Conservation (phyloP, 108 stramenopile species). For the Pseudonitzschia multiseries region DNA sequence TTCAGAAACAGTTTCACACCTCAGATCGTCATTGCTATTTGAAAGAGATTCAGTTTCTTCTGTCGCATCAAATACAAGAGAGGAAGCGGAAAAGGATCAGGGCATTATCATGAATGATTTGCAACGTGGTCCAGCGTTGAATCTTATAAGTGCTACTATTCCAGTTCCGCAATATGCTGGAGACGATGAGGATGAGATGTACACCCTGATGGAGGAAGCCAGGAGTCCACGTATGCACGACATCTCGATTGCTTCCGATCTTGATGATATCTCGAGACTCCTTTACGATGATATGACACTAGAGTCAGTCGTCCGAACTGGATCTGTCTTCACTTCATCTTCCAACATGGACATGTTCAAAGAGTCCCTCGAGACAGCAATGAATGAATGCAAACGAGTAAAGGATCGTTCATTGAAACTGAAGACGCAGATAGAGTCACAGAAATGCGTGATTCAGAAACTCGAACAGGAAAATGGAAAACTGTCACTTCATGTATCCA, state of each 20-base stretch:
- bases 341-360: conserved; percentile 17
- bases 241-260: conserved; percentile 14
- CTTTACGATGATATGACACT: conserved; percentile 29
- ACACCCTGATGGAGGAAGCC: conserved; percentile 30
- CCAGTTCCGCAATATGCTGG: not conserved
- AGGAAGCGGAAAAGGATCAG: not conserved
- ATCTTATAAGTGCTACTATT: not conserved
- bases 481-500: conserved; percentile 11
- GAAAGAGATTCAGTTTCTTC: conserved; percentile 32
- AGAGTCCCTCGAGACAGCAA: conserved; percentile 29
- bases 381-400: conserved; percentile 37
- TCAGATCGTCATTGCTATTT: conserved; percentile 33
- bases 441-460: conserved; percentile 16
- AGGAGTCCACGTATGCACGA: conserved; percentile 9
- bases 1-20: conserved; percentile 23
- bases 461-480: conserved; percentile 35
- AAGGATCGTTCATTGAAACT: conserved; percentile 20
- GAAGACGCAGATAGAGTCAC: conserved; percentile 22
- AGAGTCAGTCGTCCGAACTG: conserved; percentile 22
- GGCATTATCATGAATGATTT: not conserved
- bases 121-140: not conserved
- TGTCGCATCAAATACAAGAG: not conserved
- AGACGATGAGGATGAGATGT: conserved; percentile 27
- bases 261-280: conserved; percentile 27
- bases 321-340: conserved; percentile 10